A percentile compares a stretch with the other conserved stretches of the same genome.
These are phyloP conservation scores for Flaveria brownii DNA, from an alignment of 129 eudicot species.

Conservation along the genomic window DNA sequence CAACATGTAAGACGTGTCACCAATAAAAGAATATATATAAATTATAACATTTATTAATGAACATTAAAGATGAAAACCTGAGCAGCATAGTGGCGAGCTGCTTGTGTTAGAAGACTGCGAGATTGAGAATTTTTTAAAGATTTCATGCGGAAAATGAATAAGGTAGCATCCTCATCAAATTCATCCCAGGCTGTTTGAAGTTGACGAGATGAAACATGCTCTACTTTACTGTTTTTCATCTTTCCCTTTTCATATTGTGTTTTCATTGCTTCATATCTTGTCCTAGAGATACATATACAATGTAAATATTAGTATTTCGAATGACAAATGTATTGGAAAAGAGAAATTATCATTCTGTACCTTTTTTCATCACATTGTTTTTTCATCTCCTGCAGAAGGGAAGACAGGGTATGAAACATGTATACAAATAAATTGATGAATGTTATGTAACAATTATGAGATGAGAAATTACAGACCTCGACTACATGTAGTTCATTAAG, in stretches of 20 bases:
- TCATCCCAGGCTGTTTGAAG: constrained; percentile 68
- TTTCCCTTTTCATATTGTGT: constrained; percentile 60
- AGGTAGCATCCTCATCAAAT: constrained; percentile 69
- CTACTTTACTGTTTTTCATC: constrained; percentile 53
- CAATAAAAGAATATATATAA: background rate
- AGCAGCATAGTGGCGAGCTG: constrained; percentile 90
- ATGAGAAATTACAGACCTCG: constrained; percentile 57
- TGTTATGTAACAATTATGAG: background rate
- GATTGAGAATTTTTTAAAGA: constrained; percentile 84
- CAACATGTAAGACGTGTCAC: constrained; percentile 17
- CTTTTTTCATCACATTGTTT: constrained; percentile 73
- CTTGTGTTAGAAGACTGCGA: constrained; percentile 90
- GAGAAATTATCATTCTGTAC: constrained; percentile 36
- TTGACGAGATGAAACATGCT: constrained; percentile 53
- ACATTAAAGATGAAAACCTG: constrained; percentile 50
- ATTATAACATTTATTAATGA: background rate
- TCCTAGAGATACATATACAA: constrained; percentile 40
- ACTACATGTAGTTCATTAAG: constrained; percentile 76
- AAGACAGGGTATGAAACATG: constrained; percentile 16
- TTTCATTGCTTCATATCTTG: constrained; percentile 55
- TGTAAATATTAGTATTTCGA: background rate
- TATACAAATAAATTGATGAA: constrained; percentile 11
- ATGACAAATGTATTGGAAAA: constrained; percentile 9
- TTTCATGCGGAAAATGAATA: constrained; percentile 82
- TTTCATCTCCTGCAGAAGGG: constrained; percentile 84